These are phyloP conservation scores for Geosmithia morbida DNA, from an alignment of 2,329 filamentous ascomycete genomes.

Conservation along the genomic window DNA sequence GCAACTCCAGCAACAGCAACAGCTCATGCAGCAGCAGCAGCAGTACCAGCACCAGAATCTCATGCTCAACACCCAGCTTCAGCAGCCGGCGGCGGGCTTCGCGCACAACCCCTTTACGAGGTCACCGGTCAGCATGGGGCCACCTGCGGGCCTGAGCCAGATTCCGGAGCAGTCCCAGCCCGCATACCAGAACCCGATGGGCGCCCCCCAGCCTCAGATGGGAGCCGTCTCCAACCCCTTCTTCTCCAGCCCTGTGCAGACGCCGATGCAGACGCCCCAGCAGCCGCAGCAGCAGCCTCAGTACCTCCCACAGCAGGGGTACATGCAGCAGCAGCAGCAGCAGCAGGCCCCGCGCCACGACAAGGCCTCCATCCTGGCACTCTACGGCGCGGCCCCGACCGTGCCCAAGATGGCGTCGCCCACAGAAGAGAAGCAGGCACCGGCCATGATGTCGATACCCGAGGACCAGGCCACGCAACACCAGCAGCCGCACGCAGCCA, in stretches of 20 bases:
- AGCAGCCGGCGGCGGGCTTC: slow-evolving; percentile 15
- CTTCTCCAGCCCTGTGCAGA: slow-evolving; percentile 14
- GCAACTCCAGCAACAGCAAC: slow-evolving; percentile 7
- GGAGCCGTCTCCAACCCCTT: slow-evolving; percentile 17
- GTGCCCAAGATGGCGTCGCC: slow-evolving; percentile 23
- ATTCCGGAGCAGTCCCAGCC: slow-evolving; percentile 37
- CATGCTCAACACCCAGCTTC: slow-evolving; percentile 22
- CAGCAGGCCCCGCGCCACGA: slow-evolving; percentile 39
- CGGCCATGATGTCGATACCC: slow-evolving; percentile 12
- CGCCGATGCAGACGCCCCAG: slow-evolving; percentile 9
- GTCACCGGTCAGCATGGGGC: slow-evolving; percentile 35
- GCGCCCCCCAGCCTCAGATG: slow-evolving; percentile 4
- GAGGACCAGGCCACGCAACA: slow-evolving; percentile 12
- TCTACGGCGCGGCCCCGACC: slow-evolving; percentile 49
- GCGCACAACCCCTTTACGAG: slow-evolving; percentile 33
- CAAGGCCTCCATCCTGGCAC: slow-evolving; percentile 60
- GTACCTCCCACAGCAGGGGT: slow-evolving; percentile 9
- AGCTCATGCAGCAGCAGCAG: slow-evolving; percentile 3
- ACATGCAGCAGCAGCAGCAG: slow-evolving; percentile 16
- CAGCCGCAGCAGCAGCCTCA: slow-evolving; percentile 12
- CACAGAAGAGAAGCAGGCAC: slow-evolving; percentile 12
- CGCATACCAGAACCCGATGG: slow-evolving; percentile 17
- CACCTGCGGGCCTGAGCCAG: slow-evolving; percentile 29
- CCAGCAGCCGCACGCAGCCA: slow-evolving; percentile 4
- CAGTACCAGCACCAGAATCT: slow-evolving; percentile 21